A percentile compares a stretch with the other conserved stretches of the same genome.
These are phyloP conservation scores for Keqinozyma sinolaborantium DNA, from an alignment of 1,139 yeast species.

Conservation along the genomic window DNA sequence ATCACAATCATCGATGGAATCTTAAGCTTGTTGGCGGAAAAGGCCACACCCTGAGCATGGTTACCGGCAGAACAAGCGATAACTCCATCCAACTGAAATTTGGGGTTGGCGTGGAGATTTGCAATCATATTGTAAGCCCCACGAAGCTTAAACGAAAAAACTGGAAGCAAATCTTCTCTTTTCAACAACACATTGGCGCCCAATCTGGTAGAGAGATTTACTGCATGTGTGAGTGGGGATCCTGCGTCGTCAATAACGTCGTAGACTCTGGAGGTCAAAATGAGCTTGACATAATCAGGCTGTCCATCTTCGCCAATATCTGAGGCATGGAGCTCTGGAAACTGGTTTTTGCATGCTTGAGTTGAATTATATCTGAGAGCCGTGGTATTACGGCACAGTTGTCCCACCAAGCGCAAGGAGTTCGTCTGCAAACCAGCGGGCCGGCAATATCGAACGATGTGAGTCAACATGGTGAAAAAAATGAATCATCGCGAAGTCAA, in stretches of 20 bases:
- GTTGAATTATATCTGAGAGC: background rate
- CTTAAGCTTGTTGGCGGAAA: constrained; percentile 74
- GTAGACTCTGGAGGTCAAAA: constrained; percentile 87
- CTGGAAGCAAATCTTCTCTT: constrained; percentile 92
- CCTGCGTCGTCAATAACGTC: constrained; percentile 81
- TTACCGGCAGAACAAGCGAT: constrained; percentile 98
- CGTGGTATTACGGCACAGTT: background rate
- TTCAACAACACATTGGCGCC: constrained; percentile 75
- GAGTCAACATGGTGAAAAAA: too few relatives aligned
- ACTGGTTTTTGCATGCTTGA: constrained; percentile 23
- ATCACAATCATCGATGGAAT: constrained; percentile 95
- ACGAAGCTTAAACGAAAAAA: constrained; percentile 90
- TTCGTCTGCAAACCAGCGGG: background rate
- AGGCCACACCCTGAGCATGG: constrained; percentile 99
- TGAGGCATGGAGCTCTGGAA: constrained; percentile 46
- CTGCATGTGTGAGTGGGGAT: constrained; percentile 78
- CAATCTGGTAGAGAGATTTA: constrained; percentile 66
- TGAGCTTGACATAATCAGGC: constrained; percentile 91
- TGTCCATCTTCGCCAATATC: constrained; percentile 59
- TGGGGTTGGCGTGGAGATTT: constrained; percentile 56
- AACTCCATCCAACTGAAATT: constrained; percentile 77
- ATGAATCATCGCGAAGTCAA: too few relatives aligned
- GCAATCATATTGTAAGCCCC: constrained; percentile 99
- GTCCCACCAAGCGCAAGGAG: background rate
- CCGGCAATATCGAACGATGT: background rate